Evolutionary conservation across 108 stramenopile species (phyloP).

Genomic region (Ochromonas danica): DNA sequence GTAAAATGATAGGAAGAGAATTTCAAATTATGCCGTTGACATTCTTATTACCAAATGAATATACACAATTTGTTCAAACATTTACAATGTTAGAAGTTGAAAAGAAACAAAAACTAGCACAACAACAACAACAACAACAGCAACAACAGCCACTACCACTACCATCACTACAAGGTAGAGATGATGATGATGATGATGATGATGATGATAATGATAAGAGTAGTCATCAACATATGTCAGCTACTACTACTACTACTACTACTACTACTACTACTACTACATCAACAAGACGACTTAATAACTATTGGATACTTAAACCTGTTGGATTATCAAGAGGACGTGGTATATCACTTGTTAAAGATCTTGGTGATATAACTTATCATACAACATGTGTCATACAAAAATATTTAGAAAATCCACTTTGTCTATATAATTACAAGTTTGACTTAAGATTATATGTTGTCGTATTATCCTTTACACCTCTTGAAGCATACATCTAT

Average conservation of each 20-base stretch:
- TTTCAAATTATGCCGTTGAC: conserved; percentile 71
- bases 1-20: conserved; percentile 39
- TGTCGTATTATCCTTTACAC: conserved; percentile 74
- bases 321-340: conserved; percentile 70
- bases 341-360: conserved; percentile 68
- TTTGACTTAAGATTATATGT: conserved; percentile 75
- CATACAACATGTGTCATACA: conserved; percentile 61
- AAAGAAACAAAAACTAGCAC: neutral
- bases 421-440: conserved; percentile 62
- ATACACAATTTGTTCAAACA: conserved; percentile 56
- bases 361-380: conserved; percentile 65
- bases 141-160: neutral
- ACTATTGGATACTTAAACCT: conserved; percentile 78
- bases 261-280: neutral
- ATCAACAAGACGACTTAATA: neutral
- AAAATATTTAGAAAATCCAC: conserved; percentile 50
- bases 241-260: neutral
- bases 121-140: neutral
- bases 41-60: conserved; percentile 72
- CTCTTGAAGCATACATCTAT: conserved; percentile 75
- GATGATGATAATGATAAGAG: no score
- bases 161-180: no score
- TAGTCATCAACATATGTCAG: no score
- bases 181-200: no score
- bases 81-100: conserved; percentile 39